A percentile compares a stretch with the other conserved stretches of the same genome.
Conservation (phyloP, 768 basidiomycete genomes). For the Serendipita sp. region DNA sequence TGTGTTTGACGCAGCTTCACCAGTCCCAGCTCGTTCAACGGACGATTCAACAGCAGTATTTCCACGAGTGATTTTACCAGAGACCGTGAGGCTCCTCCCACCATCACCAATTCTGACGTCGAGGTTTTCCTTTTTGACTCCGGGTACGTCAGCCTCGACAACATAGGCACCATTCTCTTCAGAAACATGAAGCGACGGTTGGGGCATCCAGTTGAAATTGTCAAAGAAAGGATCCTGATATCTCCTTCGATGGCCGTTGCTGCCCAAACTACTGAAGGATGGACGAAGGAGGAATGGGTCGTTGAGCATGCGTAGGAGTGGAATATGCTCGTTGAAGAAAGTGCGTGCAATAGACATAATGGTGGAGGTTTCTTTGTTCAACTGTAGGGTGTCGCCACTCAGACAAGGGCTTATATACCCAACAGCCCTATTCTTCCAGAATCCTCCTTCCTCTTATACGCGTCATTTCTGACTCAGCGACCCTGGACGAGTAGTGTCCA, state of each 20-base stretch:
- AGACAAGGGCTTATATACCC: too few species aligned
- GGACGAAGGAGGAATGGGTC: constrained; percentile 39
- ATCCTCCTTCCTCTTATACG: too few species aligned
- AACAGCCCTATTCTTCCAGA: too few species aligned
- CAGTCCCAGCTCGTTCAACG: not conserved
- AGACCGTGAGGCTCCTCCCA: constrained; percentile 54
- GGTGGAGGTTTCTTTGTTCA: not conserved
- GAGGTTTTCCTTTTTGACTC: constrained; percentile 61
- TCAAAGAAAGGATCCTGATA: constrained; percentile 9
- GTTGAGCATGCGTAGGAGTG: constrained; percentile 48
- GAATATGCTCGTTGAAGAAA: constrained; percentile 42
- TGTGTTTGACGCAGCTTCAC: constrained; percentile 11
- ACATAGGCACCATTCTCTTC: constrained; percentile 51
- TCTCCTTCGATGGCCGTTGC: constrained; percentile 17
- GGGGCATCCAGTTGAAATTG: not conserved
- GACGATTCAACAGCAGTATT: not conserved
- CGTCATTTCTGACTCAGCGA: too few species aligned
- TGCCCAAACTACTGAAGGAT: constrained; percentile 12
- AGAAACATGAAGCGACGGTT: constrained; percentile 47
- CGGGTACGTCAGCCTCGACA: constrained; percentile 64
- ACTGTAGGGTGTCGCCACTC: too few species aligned
- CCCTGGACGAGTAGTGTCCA: too few species aligned
- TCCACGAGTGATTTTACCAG: constrained; percentile 36
- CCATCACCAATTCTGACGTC: constrained; percentile 54
- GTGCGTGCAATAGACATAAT: constrained; percentile 51